Evolutionary conservation across 805 yeast genomes (phyloP).

Genomic region (Millerozyma acaciae): DNA sequence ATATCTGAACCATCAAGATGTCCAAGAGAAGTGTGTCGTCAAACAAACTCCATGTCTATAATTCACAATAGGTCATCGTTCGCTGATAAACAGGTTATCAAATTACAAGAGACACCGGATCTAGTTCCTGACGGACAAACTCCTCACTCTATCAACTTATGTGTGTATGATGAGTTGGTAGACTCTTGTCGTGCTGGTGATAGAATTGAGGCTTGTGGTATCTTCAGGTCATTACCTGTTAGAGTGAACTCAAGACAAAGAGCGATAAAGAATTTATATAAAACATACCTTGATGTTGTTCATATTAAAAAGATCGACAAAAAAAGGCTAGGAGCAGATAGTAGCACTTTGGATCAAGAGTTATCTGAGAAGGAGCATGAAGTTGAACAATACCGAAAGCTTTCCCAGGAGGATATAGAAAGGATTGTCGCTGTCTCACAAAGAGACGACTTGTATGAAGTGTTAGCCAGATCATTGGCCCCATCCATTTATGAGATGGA

Average conservation of each 20-base stretch:
- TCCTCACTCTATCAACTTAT: conserved; percentile 90
- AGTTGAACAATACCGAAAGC: conserved; percentile 69
- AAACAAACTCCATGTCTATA: conserved; percentile 80
- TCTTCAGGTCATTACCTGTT: conserved; percentile 89
- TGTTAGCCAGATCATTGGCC: conserved; percentile 85
- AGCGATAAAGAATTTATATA: conserved; percentile 76
- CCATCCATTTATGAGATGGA: conserved; percentile 97
- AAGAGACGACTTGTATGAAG: conserved; percentile 79
- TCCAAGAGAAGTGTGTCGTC: conserved; percentile 84
- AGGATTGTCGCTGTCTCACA: conserved; percentile 57
- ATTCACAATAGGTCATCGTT: conserved; percentile 90
- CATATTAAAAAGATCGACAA: conserved; percentile 85
- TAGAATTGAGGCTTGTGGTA: conserved; percentile 91
- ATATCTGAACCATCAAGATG: conserved; percentile 91
- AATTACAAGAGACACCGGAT: conserved; percentile 94
- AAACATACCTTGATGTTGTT: conserved; percentile 91
- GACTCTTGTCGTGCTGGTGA: conserved; percentile 97
- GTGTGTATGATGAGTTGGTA: conserved; percentile 94
- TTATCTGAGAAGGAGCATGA: conserved; percentile 64
- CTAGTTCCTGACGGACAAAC: conserved; percentile 97
- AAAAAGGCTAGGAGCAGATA: conserved; percentile 76
- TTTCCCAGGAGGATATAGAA: conserved; percentile 66
- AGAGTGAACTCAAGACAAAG: conserved; percentile 83
- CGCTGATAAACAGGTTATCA: conserved; percentile 92
- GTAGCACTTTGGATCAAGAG: conserved; percentile 51